These are phyloP conservation scores for Pythium monospermum DNA, from an alignment of 352 stramenopile species.

Conservation along the genomic window DNA sequence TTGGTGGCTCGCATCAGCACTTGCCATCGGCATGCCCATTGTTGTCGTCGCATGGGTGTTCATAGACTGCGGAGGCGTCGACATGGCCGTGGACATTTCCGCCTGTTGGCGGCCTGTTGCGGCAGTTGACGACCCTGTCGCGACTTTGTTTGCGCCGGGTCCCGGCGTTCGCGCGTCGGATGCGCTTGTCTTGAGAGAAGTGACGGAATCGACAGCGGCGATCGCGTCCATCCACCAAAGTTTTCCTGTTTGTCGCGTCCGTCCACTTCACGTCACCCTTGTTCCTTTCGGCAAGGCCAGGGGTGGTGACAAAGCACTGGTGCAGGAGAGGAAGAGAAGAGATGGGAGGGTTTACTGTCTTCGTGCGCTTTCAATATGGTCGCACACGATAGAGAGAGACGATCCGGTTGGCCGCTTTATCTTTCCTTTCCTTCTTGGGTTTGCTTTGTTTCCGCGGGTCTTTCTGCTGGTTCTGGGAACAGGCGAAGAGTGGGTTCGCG, in stretches of 20 bases:
- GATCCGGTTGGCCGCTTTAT: background rate
- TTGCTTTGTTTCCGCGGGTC: background rate
- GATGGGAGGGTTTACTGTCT: no score
- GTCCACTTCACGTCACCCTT: no score
- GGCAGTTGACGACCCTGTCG: background rate
- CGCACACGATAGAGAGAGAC: no score
- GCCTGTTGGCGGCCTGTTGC: no score
- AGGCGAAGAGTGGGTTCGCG: slow-evolving; percentile 8
- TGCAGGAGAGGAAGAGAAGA: background rate
- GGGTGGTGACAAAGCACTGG: background rate
- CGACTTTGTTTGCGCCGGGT: slow-evolving; percentile 1
- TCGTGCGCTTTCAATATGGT: no score
- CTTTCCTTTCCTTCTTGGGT: background rate
- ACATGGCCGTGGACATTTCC: slow-evolving; percentile 1
- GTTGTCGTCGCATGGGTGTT: background rate
- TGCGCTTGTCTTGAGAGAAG: slow-evolving; percentile 5
- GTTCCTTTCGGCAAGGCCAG: background rate
- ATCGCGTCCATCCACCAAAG: slow-evolving; percentile 20
- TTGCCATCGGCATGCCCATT: background rate
- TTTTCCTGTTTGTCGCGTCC: no score
- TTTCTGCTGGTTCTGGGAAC: background rate
- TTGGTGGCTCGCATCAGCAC: background rate
- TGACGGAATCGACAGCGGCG: background rate
- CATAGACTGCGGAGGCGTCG: background rate
- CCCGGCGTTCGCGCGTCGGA: background rate